Percentiles rank a stretch among this genome's conserved stretches.
These are phyloP conservation scores for Clonostachys byssicola DNA, from an alignment of 2,329 filamentous ascomycete genomes.

Conservation along the genomic window DNA sequence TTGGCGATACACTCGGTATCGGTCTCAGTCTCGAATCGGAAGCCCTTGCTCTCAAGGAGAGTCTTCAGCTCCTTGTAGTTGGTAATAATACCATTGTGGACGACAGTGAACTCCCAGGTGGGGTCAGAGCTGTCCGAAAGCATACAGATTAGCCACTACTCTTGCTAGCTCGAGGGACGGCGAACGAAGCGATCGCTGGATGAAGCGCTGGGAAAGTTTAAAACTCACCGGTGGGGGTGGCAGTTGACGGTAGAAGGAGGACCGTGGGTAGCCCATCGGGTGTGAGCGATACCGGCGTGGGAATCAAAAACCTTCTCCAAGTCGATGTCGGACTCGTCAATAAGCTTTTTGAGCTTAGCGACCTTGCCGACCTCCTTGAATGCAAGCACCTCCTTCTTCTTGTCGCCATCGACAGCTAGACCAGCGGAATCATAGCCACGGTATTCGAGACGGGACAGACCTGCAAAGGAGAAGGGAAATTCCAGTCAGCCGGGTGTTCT, in stretches of 20 bases:
- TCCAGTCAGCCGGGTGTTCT: slow-evolving; percentile 14
- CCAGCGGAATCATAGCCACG: slow-evolving; percentile 98
- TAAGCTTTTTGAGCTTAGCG: slow-evolving; percentile 89
- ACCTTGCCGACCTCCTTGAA: slow-evolving; percentile 99
- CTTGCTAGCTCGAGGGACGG: slow-evolving; percentile 1
- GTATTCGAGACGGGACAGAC: slow-evolving; percentile 94
- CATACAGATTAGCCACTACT: slow-evolving; percentile 11
- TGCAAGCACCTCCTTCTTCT: slow-evolving; percentile 95
- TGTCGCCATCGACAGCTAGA: slow-evolving; percentile 93
- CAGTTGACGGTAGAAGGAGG: slow-evolving; percentile 92
- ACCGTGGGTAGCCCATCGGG: slow-evolving; percentile 97
- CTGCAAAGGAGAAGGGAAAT: slow-evolving; percentile 22
- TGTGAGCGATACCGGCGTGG: slow-evolving; percentile 98
- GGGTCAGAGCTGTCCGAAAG: slow-evolving; percentile 69
- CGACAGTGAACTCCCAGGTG: slow-evolving; percentile 92
- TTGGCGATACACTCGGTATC: slow-evolving; percentile 99
- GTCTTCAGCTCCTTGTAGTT: slow-evolving; percentile 99
- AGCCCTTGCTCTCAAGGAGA: slow-evolving; percentile 88
- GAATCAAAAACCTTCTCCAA: slow-evolving; percentile 93
- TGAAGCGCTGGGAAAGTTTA: no score
- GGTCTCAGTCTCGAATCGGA: slow-evolving; percentile 98
- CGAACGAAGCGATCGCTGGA: no score
- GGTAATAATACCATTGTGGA: slow-evolving; percentile 99
- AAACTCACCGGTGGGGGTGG: slow-evolving; percentile 87
- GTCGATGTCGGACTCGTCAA: slow-evolving; percentile 79